Evolutionary conservation across 225 moss, liverwort and hornwort species (phyloP).

Genomic region (Polytrichum formosum): DNA sequence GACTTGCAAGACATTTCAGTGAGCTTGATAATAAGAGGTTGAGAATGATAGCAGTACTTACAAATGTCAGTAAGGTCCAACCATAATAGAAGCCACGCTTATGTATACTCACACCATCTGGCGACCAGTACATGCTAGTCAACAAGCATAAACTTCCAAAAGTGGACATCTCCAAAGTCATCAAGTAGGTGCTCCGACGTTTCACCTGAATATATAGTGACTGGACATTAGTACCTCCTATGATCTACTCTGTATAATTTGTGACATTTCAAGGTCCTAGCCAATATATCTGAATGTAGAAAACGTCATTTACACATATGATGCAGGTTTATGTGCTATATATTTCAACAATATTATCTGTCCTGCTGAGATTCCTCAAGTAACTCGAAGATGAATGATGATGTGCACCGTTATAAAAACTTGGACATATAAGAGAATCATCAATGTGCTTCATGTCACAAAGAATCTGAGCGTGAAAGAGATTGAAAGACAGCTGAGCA

Average conservation of each 20-base stretch:
- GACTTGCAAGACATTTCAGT: neutral
- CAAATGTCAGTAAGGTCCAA: slow-evolving; percentile 76
- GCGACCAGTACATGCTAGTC: slow-evolving; percentile 79
- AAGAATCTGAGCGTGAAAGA: neutral
- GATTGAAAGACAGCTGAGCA: no score
- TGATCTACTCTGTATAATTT: no score
- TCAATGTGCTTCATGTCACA: neutral
- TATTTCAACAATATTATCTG: no score
- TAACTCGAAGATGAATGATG: no score
- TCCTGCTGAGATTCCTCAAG: no score
- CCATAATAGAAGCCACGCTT: slow-evolving; percentile 82
- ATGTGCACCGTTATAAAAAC: neutral
- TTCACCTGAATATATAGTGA: slow-evolving; percentile 53
- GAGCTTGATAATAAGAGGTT: neutral
- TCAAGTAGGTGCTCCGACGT: slow-evolving; percentile 82
- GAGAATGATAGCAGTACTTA: slow-evolving; percentile 21
- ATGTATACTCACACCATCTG: slow-evolving; percentile 78
- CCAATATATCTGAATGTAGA: no score
- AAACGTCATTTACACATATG: no score
- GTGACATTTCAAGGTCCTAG: no score
- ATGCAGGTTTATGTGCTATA: no score
- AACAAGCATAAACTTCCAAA: slow-evolving; percentile 68
- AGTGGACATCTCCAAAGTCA: slow-evolving; percentile 95
- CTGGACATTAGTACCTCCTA: slow-evolving; percentile 1
- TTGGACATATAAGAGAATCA: neutral